Percentiles rank a stretch among this genome's conserved stretches.
Evolutionary conservation across 1,139 yeast genomes (phyloP).

Genomic region (Debaryomycetaceae sp.): DNA sequence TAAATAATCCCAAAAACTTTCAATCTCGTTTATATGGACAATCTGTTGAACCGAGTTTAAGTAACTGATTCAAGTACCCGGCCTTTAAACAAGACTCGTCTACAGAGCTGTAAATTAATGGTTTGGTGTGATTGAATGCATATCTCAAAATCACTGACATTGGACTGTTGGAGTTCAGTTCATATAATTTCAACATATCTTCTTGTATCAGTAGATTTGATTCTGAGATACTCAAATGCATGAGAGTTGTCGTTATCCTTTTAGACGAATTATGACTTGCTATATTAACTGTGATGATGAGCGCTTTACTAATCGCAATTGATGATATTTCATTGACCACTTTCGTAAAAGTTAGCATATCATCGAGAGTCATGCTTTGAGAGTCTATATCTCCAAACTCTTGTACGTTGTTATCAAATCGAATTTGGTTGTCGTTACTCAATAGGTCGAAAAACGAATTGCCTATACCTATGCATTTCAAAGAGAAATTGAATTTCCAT

Average conservation of each 20-base stretch:
- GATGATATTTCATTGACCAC: slow-evolving; percentile 2
- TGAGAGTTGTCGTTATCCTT: slow-evolving; percentile 10
- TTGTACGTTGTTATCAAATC: slow-evolving; percentile 1
- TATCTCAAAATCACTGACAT: slow-evolving; percentile 15
- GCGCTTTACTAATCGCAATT: slow-evolving; percentile 3
- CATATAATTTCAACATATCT: background rate
- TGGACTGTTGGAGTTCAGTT: background rate
- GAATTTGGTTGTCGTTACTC: slow-evolving; percentile 9
- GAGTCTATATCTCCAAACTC: slow-evolving; percentile 11
- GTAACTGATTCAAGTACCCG: slow-evolving; percentile 12
- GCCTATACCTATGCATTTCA: slow-evolving; percentile 9
- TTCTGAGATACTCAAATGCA: slow-evolving; percentile 11
- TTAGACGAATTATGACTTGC: slow-evolving; percentile 2
- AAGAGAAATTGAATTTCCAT: slow-evolving; percentile 11
- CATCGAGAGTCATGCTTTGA: slow-evolving; percentile 20
- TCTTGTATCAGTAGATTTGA: background rate
- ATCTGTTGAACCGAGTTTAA: slow-evolving; percentile 14
- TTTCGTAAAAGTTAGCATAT: slow-evolving; percentile 1
- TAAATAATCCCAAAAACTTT: slow-evolving; percentile 2
- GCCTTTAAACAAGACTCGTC: background rate
- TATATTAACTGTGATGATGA: slow-evolving; percentile 6
- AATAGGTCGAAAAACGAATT: slow-evolving; percentile 11
- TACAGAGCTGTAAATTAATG: slow-evolving; percentile 11
- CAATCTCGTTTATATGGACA: slow-evolving; percentile 16
- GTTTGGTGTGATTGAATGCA: slow-evolving; percentile 19